phyloP scores from a whole-genome alignment of 495 filamentous ascomycete genomes.

The Cudoniella acicularis region DNA sequence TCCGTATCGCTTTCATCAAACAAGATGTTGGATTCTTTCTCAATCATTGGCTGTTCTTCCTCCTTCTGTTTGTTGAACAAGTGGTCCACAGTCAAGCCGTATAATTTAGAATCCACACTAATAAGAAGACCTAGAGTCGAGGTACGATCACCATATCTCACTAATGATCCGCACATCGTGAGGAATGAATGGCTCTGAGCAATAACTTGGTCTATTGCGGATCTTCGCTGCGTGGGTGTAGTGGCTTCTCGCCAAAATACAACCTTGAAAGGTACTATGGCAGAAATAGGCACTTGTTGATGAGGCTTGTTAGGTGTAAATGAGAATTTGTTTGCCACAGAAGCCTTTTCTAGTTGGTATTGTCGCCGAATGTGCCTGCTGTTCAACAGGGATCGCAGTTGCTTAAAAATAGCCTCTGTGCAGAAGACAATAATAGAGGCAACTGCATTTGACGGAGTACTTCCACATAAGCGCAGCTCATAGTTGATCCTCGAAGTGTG shows the following conservation, averaged over 20 bases:
- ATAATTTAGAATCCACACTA: background rate
- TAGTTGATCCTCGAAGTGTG: too few species aligned
- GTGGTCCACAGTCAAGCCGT: constrained; percentile 6
- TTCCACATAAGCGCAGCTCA: too few species aligned
- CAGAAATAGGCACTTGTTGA: background rate
- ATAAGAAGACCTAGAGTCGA: constrained; percentile 2
- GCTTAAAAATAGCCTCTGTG: background rate
- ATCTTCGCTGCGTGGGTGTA: background rate
- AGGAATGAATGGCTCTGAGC: background rate
- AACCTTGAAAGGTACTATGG: background rate
- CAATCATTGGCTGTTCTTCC: background rate
- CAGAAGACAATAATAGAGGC: too few species aligned
- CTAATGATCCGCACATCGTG: background rate
- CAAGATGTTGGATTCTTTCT: background rate
- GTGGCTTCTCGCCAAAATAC: background rate
- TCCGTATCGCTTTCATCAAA: background rate
- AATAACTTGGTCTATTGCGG: background rate
- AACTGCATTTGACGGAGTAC: too few species aligned
- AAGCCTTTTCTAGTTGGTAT: background rate
- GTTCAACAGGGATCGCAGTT: background rate
- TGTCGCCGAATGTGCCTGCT: background rate
- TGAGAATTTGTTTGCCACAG: background rate
- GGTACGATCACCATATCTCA: background rate
- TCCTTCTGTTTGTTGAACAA: background rate
- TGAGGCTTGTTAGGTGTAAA: background rate